phyloP scores from a whole-genome alignment of 257 asterid species.

The Nicotiana knightiana region DNA sequence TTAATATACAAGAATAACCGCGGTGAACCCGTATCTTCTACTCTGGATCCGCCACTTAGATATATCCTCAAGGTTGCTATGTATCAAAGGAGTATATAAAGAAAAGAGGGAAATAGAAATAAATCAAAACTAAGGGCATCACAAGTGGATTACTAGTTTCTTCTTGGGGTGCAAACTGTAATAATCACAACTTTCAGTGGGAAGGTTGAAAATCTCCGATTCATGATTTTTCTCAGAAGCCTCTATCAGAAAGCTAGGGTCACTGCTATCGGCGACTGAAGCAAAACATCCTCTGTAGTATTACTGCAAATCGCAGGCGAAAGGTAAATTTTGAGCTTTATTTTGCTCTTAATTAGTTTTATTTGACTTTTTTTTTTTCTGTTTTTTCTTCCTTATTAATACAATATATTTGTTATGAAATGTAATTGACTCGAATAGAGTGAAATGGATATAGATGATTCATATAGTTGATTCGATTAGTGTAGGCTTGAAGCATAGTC shows the following conservation, averaged over 20 bases:
- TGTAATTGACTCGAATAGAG: background rate
- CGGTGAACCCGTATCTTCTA: too few relatives aligned
- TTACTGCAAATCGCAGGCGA: background rate
- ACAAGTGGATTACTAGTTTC: background rate
- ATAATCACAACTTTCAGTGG: background rate
- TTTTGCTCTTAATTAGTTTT: background rate
- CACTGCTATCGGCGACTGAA: background rate
- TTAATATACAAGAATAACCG: too few relatives aligned
- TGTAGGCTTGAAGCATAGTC: background rate
- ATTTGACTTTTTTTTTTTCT: rapidly evolving
- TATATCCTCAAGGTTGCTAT: too few relatives aligned
- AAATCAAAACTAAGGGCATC: background rate
- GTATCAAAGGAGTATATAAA: background rate
- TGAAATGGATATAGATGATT: background rate
- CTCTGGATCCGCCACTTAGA: too few relatives aligned
- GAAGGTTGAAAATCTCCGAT: background rate
- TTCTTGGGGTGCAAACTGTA: background rate
- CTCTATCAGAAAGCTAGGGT: background rate
- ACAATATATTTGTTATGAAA: background rate
- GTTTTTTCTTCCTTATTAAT: background rate
- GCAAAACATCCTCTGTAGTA: background rate
- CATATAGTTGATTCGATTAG: background rate
- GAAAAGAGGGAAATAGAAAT: background rate
- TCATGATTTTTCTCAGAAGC: background rate
- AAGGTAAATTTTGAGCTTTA: background rate